Base-by-base conservation (phyloP, 2,329 filamentous ascomycete species). In the Curvularia sp. region DNA sequence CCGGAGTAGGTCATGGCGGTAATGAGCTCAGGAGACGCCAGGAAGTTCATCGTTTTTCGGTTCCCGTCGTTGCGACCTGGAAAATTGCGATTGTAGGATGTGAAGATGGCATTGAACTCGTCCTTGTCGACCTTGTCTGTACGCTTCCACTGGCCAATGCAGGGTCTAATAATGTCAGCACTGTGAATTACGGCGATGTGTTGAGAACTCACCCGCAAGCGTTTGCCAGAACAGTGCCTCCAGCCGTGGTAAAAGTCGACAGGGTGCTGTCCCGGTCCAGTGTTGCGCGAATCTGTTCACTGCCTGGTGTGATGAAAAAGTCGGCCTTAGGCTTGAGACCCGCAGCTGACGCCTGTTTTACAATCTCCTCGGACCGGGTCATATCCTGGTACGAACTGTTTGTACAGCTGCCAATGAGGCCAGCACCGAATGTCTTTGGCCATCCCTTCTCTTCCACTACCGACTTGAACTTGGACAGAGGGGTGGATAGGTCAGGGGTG, bases 321-420 rank as follows among this genome's bases (percentile, higher is more conserved):
- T 93, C 90, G 2, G 92, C 88, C 71, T 89, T 92, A 39, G 95
- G 93, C 81, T 92, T 91, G 60, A 99, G 83, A 15, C 95, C 95
- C n/a, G 93, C 95, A 58, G 89, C 88, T 52, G 89, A 85, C 9
- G 95, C 95, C 78, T 97, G 93, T 78, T 94, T 93, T 58, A 98
- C 92, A 56, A 99, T 86, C 73, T 93, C 88, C 80, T 97, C 94
- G 13, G 93, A 92, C 61, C 94, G 89, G 35, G 93, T 96, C 95
- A 99, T 99, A 76, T 99, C 95, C 80, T 97, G 90, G 78, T 98
- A 99, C 2, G 95, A 98, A 77, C 92, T 96, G 85, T 99, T 99
- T 50, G 95, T 99, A 84, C 95, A 99, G 81, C 93, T 97, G 60
- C 95, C 95, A 74, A 99, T 99, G 54, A 99, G 85, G 51, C 93